A percentile compares a stretch with the other conserved stretches of the same genome.
These are phyloP conservation scores for Kodamaea nitidulidarum DNA, from an alignment of 805 yeast genomes.

Conservation along the genomic window DNA sequence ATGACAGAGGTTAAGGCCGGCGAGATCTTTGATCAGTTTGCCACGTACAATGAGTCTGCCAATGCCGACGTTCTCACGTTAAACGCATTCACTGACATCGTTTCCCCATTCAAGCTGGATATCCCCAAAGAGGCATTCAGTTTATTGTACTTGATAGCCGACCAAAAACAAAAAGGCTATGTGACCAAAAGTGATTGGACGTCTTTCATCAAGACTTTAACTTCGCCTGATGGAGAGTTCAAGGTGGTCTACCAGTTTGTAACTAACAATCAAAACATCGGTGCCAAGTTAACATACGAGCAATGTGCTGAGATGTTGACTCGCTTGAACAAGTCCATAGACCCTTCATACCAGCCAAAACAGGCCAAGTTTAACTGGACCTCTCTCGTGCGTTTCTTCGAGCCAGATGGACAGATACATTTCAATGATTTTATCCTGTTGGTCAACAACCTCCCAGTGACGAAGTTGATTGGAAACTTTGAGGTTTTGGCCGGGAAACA, in stretches of 20 bases:
- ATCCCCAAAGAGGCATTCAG: conserved; percentile 35
- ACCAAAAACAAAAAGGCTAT: conserved; percentile 64
- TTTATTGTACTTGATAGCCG: conserved; percentile 77
- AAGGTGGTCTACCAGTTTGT: conserved; percentile 53
- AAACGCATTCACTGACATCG: conserved; percentile 33
- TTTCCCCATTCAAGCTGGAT: conserved; percentile 41
- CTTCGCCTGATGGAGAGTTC: conserved; percentile 37
- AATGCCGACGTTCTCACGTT: conserved; percentile 26
- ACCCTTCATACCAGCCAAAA: conserved; percentile 39
- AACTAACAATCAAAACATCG: conserved; percentile 5
- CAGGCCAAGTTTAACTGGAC: conserved; percentile 41
- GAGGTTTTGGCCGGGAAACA: conserved; percentile 33
- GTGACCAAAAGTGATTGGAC: conserved; percentile 69
- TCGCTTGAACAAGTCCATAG: conserved; percentile 37
- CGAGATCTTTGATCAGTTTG: conserved; percentile 37
- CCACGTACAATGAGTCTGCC: conserved; percentile 20
- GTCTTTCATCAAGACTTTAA: conserved; percentile 56
- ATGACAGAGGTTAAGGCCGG: conserved; percentile 16
- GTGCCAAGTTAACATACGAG: conserved; percentile 23
- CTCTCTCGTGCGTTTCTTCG: conserved; percentile 37
- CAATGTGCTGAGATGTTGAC: conserved; percentile 34
- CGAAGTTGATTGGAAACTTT: conserved; percentile 42
- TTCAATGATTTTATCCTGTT: conserved; percentile 38
- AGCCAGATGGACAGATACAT: conserved; percentile 35
- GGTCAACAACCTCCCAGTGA: conserved; percentile 41